Percentiles rank a stretch among this genome's conserved stretches.
Evolutionary conservation across 2,329 filamentous ascomycete species (phyloP).

Genomic region (Xylariaceae sp.): DNA sequence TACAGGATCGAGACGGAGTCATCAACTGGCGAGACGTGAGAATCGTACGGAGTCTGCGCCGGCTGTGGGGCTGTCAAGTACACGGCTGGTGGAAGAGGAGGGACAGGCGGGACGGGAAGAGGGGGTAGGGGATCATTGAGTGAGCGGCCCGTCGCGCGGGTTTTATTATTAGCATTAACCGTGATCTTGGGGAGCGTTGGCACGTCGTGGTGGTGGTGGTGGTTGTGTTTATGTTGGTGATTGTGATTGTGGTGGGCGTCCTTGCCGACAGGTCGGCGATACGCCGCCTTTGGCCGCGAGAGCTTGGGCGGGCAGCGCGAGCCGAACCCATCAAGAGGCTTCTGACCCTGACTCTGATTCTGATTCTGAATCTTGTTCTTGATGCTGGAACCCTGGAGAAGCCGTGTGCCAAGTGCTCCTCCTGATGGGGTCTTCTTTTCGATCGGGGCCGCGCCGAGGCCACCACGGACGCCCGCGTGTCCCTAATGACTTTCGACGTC

Average conservation of each 20-base stretch:
- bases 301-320: slow-evolving; percentile 23
- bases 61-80: slow-evolving; percentile 5
- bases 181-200: slow-evolving; percentile 19
- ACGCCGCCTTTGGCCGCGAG: slow-evolving; percentile 24
- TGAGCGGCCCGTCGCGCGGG: slow-evolving; percentile 17
- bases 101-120: slow-evolving; percentile 4
- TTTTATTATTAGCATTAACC: slow-evolving; percentile 9
- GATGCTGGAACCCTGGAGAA: slow-evolving; percentile 12
- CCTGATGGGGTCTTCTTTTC: slow-evolving; percentile 19
- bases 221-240: background rate
- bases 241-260: slow-evolving; percentile 23
- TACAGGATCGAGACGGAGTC: slow-evolving; percentile 29
- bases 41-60: slow-evolving; percentile 6
- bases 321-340: slow-evolving; percentile 18
- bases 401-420: slow-evolving; percentile 25
- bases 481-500: slow-evolving; percentile 44
- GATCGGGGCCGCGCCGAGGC: slow-evolving; percentile 10
- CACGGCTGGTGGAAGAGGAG: slow-evolving; percentile 3
- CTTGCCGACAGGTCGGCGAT: slow-evolving; percentile 23
- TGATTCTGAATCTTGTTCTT: background rate
- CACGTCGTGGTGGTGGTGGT: slow-evolving; percentile 19
- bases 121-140: slow-evolving; percentile 6
- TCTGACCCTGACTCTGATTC: no score
- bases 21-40: slow-evolving; percentile 17
- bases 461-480: slow-evolving; percentile 40